Evolutionary conservation across 2,329 filamentous ascomycete species (phyloP), one percentile per base, ranked within the genome.

Genomic region (Cucurbitaria berberidis): DNA sequence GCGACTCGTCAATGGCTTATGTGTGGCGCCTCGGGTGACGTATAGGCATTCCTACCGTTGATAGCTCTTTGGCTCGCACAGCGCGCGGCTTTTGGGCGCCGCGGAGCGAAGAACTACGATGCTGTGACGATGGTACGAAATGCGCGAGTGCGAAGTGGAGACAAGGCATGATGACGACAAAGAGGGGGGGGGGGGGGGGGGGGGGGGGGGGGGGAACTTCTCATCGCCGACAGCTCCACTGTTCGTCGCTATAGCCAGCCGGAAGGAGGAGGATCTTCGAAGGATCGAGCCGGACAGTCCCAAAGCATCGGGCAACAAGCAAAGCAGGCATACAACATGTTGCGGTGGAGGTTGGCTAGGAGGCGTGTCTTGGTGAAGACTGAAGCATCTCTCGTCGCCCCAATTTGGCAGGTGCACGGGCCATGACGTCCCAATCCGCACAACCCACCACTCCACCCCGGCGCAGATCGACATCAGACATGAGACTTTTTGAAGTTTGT

Each of bases 111-210:
- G 16, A 18, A 15, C n/a, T 36, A 48, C 36, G 39, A 36, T 30
- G 29, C 26, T 22, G 51, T 47, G 30, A 36, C 42, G 29, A 22
- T 24, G 10, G 13, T 11, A 39, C 8, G 9, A 13, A 21, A 15
- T 39, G 21, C 35, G 13, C 41, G 42, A 48, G 48, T 48, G 54
- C 32, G 45, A 45, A 36, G 51, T 47, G 57, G 52, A 50, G 57
- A 44, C 44, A 43, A 30, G 38, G 43, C 53, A 58, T 53, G 49
- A 66, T 68, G 65, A 66, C 65, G 65, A 68, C 54, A 57, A 56
- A 43, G 52, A 55, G 44, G 56, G 44, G n/a, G n/a, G n/a, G n/a
- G n/a, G n/a, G n/a, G n/a, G n/a, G n/a, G n/a, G n/a, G n/a, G n/a
- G n/a, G n/a, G n/a, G n/a, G n/a, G n/a, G n/a, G n/a, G n/a, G n/a